Percentiles rank a stretch among this genome's conserved stretches.
phyloP scores from a whole-genome alignment of 495 filamentous ascomycete species.

The Filosporella fistucella region DNA sequence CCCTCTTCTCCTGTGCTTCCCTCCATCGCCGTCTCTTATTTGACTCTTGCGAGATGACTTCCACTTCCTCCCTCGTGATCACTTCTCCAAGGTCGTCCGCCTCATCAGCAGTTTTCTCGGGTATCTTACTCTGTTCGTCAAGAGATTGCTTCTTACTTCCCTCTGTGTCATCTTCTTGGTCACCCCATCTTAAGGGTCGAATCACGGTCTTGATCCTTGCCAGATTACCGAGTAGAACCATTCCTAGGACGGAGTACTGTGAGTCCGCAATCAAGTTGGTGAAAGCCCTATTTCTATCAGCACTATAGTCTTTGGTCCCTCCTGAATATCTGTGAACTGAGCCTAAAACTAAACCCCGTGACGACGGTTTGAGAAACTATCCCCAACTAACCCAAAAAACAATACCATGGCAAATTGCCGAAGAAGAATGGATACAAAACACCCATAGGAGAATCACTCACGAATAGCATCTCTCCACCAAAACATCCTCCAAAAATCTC shows the following conservation, averaged over 20 bases:
- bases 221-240: slow-evolving; percentile 63
- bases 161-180: neutral
- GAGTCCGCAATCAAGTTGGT: slow-evolving; percentile 64
- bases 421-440: slow-evolving; percentile 2
- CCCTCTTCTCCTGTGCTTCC: neutral
- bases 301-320: neutral
- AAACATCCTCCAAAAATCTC: slow-evolving; percentile 20
- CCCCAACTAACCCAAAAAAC: too few species aligned
- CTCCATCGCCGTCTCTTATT: neutral
- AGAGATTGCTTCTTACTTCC: neutral
- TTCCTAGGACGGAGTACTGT: slow-evolving; percentile 75
- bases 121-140: neutral
- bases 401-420: too few species aligned
- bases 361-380: too few species aligned
- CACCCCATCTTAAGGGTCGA: slow-evolving; percentile 14
- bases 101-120: neutral
- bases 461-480: slow-evolving; percentile 19
- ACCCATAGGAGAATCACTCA: slow-evolving; percentile 14
- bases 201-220: slow-evolving; percentile 52
- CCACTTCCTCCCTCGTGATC: neutral
- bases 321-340: too few species aligned
- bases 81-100: slow-evolving; percentile 4
- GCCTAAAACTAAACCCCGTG: too few species aligned
- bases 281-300: slow-evolving; percentile 57
- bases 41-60: neutral